phyloP scores from a whole-genome alignment of 495 filamentous ascomycete species.

The Acidomyces sp. region DNA sequence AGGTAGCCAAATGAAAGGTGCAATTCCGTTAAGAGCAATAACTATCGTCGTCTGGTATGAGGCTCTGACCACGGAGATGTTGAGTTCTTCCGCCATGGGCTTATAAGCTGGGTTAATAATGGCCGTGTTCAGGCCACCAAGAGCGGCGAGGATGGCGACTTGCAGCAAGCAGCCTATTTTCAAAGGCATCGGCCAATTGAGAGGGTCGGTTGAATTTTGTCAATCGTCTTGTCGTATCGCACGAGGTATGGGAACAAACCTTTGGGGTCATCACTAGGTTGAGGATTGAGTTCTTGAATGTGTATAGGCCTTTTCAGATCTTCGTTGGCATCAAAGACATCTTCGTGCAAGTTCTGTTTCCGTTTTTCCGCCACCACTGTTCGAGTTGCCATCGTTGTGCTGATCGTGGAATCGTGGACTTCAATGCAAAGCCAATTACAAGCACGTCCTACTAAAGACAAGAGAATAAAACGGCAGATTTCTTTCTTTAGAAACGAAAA shows the following conservation, averaged over 20 bases:
- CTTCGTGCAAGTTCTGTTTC: too few relatives aligned
- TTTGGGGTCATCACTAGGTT: conserved; percentile 4
- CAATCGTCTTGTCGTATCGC: not conserved
- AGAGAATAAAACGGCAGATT: too few relatives aligned
- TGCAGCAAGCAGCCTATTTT: conserved; percentile 8
- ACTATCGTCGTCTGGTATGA: conserved; percentile 15
- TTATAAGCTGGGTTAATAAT: conserved; percentile 16
- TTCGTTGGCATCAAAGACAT: too few relatives aligned
- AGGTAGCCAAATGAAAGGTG: conserved; percentile 8
- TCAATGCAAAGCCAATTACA: too few relatives aligned
- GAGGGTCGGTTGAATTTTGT: conserved; percentile 3
- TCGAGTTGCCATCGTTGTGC: too few relatives aligned
- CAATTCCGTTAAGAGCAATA: conserved; percentile 9
- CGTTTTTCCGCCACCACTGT: too few relatives aligned
- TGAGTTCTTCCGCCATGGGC: conserved; percentile 11
- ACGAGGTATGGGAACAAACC: not conserved
- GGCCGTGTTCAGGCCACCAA: conserved; percentile 14
- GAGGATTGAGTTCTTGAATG: conserved; percentile 4
- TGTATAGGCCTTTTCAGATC: too few relatives aligned
- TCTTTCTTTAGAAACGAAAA: too few relatives aligned
- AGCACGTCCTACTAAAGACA: too few relatives aligned
- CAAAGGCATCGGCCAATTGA: conserved; percentile 11
- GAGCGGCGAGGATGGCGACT: conserved; percentile 5
- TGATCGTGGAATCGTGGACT: too few relatives aligned
- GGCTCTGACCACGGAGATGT: conserved; percentile 11